Percentiles rank a stretch among this genome's conserved stretches.
These are phyloP conservation scores for Geotrichum restrictum DNA, from an alignment of 1,139 yeast genomes.

Conservation along the genomic window DNA sequence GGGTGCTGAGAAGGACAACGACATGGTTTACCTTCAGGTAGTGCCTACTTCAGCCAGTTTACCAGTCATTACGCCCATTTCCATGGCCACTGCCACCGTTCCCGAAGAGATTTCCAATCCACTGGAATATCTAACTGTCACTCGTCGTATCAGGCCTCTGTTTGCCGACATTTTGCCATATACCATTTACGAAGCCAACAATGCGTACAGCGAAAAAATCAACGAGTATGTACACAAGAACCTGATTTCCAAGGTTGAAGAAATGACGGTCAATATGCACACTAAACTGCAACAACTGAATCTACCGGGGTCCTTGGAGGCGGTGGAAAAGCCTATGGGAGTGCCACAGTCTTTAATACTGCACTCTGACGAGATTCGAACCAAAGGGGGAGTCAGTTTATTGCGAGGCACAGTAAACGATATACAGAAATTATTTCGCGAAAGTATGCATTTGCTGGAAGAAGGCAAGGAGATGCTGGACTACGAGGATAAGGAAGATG, in stretches of 20 bases:
- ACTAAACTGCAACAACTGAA: constrained; percentile 32
- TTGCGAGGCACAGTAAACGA: constrained; percentile 48
- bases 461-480: constrained; percentile 49
- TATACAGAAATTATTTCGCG: constrained; percentile 44
- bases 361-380: constrained; percentile 54
- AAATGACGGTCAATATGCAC: constrained; percentile 49
- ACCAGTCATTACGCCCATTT: constrained; percentile 43
- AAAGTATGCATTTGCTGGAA: constrained; percentile 42
- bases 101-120: constrained; percentile 39
- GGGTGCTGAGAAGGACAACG: constrained; percentile 72
- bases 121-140: constrained; percentile 22
- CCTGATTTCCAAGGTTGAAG: constrained; percentile 51
- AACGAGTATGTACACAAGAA: constrained; percentile 52
- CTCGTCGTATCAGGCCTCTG: constrained; percentile 32
- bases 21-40: constrained; percentile 64
- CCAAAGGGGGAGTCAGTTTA: constrained; percentile 50
- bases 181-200: constrained; percentile 60
- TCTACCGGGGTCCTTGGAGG: constrained; percentile 62
- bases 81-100: constrained; percentile 53
- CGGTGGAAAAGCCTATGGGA: constrained; percentile 59
- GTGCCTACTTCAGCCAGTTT: constrained; percentile 52
- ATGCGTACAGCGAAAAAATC: constrained; percentile 65
- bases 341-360: constrained; percentile 56
- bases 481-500: constrained; percentile 57
- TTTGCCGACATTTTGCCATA: constrained; percentile 65